Evolutionary conservation across 2,329 filamentous ascomycete species (phyloP).

Genomic region (Epicoccum sorghinum): DNA sequence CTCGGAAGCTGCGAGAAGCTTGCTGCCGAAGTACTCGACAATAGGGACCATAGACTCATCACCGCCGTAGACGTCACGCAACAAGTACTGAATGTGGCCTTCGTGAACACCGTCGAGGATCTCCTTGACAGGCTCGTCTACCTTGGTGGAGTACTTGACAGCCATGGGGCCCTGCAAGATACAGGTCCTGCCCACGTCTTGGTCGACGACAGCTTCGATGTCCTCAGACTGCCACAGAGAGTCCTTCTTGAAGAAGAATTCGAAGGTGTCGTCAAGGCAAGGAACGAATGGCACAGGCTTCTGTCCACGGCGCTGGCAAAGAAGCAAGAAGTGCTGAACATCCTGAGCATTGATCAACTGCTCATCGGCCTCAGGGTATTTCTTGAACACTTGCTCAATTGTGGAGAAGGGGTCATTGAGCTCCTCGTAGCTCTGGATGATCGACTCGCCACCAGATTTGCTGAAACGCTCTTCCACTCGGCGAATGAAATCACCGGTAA

Average conservation of each 20-base stretch:
- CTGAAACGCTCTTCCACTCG: conserved; percentile 97
- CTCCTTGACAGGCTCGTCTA: conserved; percentile 93
- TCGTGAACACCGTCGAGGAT: conserved; percentile 92
- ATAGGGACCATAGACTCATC: conserved; percentile 77
- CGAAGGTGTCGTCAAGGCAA: conserved; percentile 93
- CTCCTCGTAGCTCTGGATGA: conserved; percentile 89
- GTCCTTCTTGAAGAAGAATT: conserved; percentile 99
- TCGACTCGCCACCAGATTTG: conserved; percentile 73
- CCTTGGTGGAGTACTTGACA: conserved; percentile 83
- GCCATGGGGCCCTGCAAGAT: conserved; percentile 95
- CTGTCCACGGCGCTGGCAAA: conserved; percentile 89
- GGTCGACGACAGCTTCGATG: conserved; percentile 90
- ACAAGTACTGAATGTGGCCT: conserved; percentile 80
- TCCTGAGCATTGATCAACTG: conserved; percentile 99
- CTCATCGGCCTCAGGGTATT: conserved; percentile 83
- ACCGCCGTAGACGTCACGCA: conserved; percentile 78
- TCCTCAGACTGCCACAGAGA: conserved; percentile 99
- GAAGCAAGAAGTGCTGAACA: conserved; percentile 92
- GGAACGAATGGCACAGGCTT: conserved; percentile 98
- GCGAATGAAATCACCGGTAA: conserved; percentile 95
- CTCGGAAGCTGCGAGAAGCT: conserved; percentile 74
- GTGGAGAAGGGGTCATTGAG: conserved; percentile 80
- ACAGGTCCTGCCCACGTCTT: conserved; percentile 94
- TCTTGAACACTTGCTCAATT: conserved; percentile 77
- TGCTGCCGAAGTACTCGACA: conserved; percentile 95